Evolutionary conservation across 192 early-diverging fungal species (phyloP).

Genomic region (Linnemannia schmuckeri): DNA sequence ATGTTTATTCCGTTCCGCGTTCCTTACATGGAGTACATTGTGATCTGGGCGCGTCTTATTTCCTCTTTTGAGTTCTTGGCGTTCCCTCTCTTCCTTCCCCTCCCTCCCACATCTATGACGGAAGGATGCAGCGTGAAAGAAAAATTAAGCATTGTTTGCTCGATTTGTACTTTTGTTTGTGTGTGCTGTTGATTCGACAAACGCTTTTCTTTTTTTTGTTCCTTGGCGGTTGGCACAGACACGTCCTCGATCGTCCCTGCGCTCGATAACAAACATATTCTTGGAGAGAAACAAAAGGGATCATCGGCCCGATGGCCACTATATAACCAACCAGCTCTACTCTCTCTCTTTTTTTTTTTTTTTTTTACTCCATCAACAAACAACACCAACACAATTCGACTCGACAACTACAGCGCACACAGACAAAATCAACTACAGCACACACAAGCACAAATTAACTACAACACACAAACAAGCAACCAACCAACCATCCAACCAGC

Average conservation of each 20-base stretch:
- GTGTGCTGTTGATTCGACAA: neutral
- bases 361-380: too few species aligned
- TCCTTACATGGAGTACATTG: too few species aligned
- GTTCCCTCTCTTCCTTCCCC: neutral
- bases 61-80: neutral
- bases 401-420: too few species aligned
- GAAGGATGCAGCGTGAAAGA: neutral
- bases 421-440: too few species aligned
- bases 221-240: neutral
- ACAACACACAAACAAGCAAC: too few species aligned
- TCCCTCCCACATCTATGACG: neutral
- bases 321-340: neutral
- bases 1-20: slow-evolving; percentile 4
- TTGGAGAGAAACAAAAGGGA: neutral
- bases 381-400: too few species aligned
- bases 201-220: too few species aligned
- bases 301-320: neutral
- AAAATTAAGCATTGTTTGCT: neutral
- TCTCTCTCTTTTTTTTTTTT: too few species aligned
- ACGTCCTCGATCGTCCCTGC: neutral
- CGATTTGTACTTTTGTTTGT: neutral
- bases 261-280: neutral
- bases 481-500: too few species aligned
- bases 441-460: too few species aligned
- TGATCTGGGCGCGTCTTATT: neutral